These are phyloP conservation scores for Talaromyces adpressus DNA, from an alignment of 495 filamentous ascomycete genomes.

Conservation along the genomic window DNA sequence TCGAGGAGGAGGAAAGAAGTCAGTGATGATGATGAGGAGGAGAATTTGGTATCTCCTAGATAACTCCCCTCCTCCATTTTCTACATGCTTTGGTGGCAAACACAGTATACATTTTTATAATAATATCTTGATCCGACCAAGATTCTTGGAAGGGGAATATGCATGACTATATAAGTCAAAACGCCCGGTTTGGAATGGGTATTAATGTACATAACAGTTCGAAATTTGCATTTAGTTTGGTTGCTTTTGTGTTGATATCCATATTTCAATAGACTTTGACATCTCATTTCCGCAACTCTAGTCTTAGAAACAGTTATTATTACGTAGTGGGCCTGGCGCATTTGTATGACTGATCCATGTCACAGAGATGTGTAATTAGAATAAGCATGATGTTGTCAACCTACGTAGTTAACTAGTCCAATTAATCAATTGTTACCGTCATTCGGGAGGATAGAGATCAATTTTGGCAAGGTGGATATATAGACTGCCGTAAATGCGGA, in stretches of 20 bases:
- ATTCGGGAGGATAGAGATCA: too few relatives aligned
- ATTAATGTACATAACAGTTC: not conserved
- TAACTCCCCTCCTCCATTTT: not conserved
- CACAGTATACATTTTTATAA: not conserved
- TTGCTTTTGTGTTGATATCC: not conserved
- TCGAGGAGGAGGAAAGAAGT: slow-evolving; percentile 23
- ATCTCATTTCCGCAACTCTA: not conserved
- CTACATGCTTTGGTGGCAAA: not conserved
- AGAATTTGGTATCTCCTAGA: not conserved
- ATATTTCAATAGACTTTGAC: not conserved
- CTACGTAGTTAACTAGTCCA: too few relatives aligned
- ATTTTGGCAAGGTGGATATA: too few relatives aligned
- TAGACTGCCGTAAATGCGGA: not conserved
- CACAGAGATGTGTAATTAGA: too few relatives aligned
- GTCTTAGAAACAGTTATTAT: not conserved
- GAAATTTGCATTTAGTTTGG: not conserved
- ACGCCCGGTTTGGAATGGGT: not conserved
- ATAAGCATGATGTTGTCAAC: too few relatives aligned
- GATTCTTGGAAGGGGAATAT: not conserved
- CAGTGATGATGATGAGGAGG: slow-evolving; percentile 32
- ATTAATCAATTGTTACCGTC: too few relatives aligned
- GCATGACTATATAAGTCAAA: not conserved
- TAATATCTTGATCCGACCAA: not conserved
- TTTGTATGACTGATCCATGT: too few relatives aligned
- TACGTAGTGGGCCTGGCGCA: too few relatives aligned